Base-by-base conservation (phyloP, 2,329 filamentous ascomycete species). In the Penicillium sp. region DNA sequence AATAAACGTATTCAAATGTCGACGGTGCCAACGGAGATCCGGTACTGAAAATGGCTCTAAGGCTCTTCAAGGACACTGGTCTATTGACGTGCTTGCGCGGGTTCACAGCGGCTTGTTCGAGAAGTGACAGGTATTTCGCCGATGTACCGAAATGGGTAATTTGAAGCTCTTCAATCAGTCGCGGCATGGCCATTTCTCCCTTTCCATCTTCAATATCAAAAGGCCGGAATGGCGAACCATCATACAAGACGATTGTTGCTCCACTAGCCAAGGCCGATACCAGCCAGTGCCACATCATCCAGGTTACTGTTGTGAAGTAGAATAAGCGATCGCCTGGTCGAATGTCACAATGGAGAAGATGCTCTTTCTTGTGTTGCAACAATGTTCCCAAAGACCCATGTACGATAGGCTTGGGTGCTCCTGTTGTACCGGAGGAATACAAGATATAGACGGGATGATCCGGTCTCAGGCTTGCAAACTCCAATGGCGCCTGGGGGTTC, bases 211-310 rank as follows among this genome's bases (percentile, higher is more conserved):
- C 82, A 7, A 73, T 66, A 38, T 80, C 77, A 1, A 81, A 79
- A 0, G 89, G 89, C 45, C 82, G 81, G 78, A 97, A 97, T 0
- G 94, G 94, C 0, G 90, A 96, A 44, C 94, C 94, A 49, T 96
- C 90, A 74, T 97, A 99, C 4, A 97, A 81, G 18, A 97, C 81
- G 11, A 97, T 78, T 0, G 90, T 93, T 10, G 89, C 84, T 49
- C 93, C 93, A 29, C 85, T 86, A 9, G 92, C 89, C 4, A 97
- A 84, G 6, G 87, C 90, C 1, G 90, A 93, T 18, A 97, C 83
- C 38, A 92, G 86, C 92, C 93, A 97, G 71, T 97, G 93, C 91
- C 92, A 97, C 93, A 97, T 97, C 92, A 99, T 97, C 94, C 92
- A 97, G 0, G 91, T 95, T 10, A 88, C 91, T 3, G 92, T 97